phyloP scores from a whole-genome alignment of 2,329 filamentous ascomycete species.

The Penicillium sp. region DNA sequence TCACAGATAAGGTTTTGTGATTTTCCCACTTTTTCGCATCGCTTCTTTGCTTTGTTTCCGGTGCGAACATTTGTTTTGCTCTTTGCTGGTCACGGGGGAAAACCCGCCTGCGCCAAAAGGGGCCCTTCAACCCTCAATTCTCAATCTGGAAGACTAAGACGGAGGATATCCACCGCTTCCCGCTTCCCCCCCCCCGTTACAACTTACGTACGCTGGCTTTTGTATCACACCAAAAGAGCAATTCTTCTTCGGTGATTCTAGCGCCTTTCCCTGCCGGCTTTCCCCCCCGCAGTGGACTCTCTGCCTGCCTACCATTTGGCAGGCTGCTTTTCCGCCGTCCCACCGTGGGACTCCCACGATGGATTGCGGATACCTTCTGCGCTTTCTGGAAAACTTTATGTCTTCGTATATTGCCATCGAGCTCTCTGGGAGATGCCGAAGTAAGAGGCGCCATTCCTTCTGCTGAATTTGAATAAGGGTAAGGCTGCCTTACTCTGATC shows the following conservation, averaged over 20 bases:
- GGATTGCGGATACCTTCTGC: slow-evolving; percentile 8
- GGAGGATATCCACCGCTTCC: slow-evolving; percentile 23
- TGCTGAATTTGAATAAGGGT: too few species aligned
- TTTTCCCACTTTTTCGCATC: slow-evolving; percentile 12
- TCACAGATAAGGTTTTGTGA: slow-evolving; percentile 1
- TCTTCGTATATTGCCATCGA: not conserved
- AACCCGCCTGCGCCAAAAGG: slow-evolving; percentile 25
- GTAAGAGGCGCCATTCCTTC: not conserved
- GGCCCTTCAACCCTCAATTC: not conserved
- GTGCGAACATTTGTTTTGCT: slow-evolving; percentile 9
- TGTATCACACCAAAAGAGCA: slow-evolving; percentile 18
- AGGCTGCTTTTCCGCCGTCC: slow-evolving; percentile 16
- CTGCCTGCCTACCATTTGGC: slow-evolving; percentile 8
- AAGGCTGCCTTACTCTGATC: not conserved
- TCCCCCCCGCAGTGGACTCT: slow-evolving; percentile 18
- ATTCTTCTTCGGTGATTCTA: slow-evolving; percentile 32
- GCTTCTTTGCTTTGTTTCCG: slow-evolving; percentile 14
- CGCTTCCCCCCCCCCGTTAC: slow-evolving; percentile 25
- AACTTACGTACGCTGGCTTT: slow-evolving; percentile 15
- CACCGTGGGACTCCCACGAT: not conserved
- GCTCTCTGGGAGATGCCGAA: not conserved
- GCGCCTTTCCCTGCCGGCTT: slow-evolving; percentile 23
- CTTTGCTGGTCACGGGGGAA: slow-evolving; percentile 20
- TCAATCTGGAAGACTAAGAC: not conserved
- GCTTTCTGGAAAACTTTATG: slow-evolving; percentile 3